These are phyloP conservation scores for Neonectria hederae DNA, from an alignment of 2,329 filamentous ascomycete genomes.

Conservation along the genomic window DNA sequence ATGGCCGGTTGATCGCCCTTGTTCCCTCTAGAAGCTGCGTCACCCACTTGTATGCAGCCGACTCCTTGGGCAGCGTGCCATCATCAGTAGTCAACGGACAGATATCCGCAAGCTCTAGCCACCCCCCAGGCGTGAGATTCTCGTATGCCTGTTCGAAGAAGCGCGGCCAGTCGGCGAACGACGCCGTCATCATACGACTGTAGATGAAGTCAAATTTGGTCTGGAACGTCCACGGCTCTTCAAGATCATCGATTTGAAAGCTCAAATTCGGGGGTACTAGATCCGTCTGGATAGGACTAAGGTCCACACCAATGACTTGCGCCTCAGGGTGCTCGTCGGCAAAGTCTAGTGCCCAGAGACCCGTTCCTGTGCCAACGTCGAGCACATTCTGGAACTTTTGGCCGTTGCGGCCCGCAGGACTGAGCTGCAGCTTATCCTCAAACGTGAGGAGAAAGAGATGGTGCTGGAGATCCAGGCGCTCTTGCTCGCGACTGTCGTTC, in stretches of 20 bases:
- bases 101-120: conserved; percentile 39
- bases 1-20: conserved; percentile 38
- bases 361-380: conserved; percentile 41
- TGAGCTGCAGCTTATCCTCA: conserved; percentile 34
- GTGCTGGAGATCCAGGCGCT: conserved; percentile 35
- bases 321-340: conserved; percentile 31
- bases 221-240: conserved; percentile 36
- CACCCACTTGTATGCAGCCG: conserved; percentile 32
- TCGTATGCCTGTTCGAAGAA: conserved; percentile 34
- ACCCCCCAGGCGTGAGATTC: conserved; percentile 36
- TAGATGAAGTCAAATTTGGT: conserved; percentile 40
- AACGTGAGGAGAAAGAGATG: conserved; percentile 40
- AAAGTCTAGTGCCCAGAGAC: conserved; percentile 42
- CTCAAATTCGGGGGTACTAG: conserved; percentile 35
- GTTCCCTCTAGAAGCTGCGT: conserved; percentile 39
- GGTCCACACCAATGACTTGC: conserved; percentile 29
- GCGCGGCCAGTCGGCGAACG: conserved; percentile 29
- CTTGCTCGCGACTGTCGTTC: conserved; percentile 23
- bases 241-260: conserved; percentile 41
- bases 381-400: conserved; percentile 30
- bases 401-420: conserved; percentile 19
- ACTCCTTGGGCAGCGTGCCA: conserved; percentile 28
- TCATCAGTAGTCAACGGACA: conserved; percentile 25
- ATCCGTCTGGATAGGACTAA: conserved; percentile 33
- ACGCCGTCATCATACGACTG: conserved; percentile 32